Evolutionary conservation across 2,329 filamentous ascomycete genomes (phyloP), one percentile per base, ranked within the genome.

Genomic region (Pseudogymnoascus sp.): DNA sequence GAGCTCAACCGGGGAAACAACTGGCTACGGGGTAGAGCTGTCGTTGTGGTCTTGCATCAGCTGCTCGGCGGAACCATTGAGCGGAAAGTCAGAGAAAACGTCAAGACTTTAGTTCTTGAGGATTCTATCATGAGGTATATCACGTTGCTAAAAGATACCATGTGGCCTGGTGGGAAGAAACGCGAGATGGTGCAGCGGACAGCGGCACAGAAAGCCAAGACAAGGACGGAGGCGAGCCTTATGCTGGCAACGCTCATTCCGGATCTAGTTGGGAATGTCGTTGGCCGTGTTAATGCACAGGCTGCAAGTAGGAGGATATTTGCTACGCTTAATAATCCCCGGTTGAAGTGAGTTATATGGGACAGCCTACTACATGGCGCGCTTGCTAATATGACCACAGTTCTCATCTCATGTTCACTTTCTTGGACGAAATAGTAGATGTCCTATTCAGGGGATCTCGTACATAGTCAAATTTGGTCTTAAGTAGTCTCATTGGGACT

Each of bases 21-120:
- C 75, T 99, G 95, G 96, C 85, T 99, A 3, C 89, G 96, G 41
- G 96, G 95, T 0, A 87, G 95, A 22, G 95, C 95, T 0, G 95
- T 98, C 1, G 93, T 99, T 4, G 92, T 99, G 8, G 93, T 99
- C 2, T 82, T 99, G 19, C 95, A 99, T 72, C 95, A 99, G 75
- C 84, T 99, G 5, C 85, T 99, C 1, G 95, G 95, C 12, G 93
- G 95, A 22, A 98, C 95, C 0, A 96, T 99, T 66, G 95, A 99
- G 77, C 88, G 93, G 65, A 97, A 96, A 75, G 89, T 98, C 31
- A 87, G 95, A 19, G 95, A 99, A 65, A 89, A 87, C 62, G 88
- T 92, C 43, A 88, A 86, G 68, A 79, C 83, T 46, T 78, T 96
- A 0, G 78, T 91, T 0, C 86, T 90, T 64, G 93, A 97, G 67